These are phyloP conservation scores for Aureobasidium sp. DNA, from an alignment of 2,329 filamentous ascomycete species.

Conservation along the genomic window DNA sequence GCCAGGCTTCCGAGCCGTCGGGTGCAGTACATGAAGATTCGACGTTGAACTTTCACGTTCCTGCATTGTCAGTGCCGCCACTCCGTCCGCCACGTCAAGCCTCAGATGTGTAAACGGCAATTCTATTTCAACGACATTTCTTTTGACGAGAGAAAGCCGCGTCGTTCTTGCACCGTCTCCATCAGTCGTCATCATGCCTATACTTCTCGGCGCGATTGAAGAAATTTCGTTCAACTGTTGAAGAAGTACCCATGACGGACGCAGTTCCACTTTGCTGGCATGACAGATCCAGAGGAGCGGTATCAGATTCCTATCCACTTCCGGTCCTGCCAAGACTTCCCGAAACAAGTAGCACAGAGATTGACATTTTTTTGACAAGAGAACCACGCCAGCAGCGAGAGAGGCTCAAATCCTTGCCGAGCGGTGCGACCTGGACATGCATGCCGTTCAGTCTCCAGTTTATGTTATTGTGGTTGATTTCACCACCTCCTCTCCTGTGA, in stretches of 20 bases:
- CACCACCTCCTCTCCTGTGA: background rate
- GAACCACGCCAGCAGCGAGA: background rate
- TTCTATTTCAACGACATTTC: slow-evolving; percentile 12
- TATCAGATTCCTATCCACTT: slow-evolving; percentile 1
- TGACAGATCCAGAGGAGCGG: background rate
- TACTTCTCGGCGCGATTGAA: background rate
- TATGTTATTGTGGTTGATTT: background rate
- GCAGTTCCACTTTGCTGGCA: slow-evolving; percentile 3
- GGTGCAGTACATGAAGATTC: background rate
- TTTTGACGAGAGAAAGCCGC: background rate
- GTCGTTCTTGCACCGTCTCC: background rate
- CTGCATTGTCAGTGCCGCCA: slow-evolving; percentile 13
- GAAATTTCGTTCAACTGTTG: background rate
- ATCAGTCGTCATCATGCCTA: background rate
- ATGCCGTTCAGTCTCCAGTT: background rate
- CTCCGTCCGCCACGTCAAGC: slow-evolving; percentile 13
- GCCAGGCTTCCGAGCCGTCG: slow-evolving; percentile 1
- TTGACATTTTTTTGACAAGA: slow-evolving; percentile 9
- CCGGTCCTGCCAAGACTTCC: slow-evolving; percentile 3
- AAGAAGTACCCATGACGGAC: background rate
- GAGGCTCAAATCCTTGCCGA: background rate
- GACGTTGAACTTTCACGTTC: slow-evolving; percentile 9
- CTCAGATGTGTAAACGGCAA: background rate
- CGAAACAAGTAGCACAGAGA: background rate
- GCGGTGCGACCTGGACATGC: background rate